phyloP scores from a whole-genome alignment of 345 rosid species.

The sweet orange (Citrus sinensis) region DVS_A1.0 CM039167.1:3331501-3332000 shows the following conservation, averaged over 20 bases:
- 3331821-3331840: background rate
- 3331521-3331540: background rate
- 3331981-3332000: slow-evolving; percentile 75
- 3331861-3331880: slow-evolving; percentile 1
- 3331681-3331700: background rate
- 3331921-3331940: slow-evolving; percentile 77
- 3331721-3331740: background rate
- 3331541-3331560: background rate
- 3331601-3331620: background rate
- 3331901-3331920: slow-evolving; percentile 60
- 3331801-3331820: background rate
- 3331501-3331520: background rate
- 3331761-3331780: background rate
- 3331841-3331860: background rate
- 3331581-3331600: background rate
- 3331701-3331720: too few relatives aligned
- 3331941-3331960: slow-evolving; percentile 87
- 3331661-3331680: background rate
- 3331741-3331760: background rate
- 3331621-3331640: background rate
- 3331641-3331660: background rate
- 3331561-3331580: background rate
- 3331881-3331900: slow-evolving; percentile 3
- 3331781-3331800: background rate
- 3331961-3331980: slow-evolving; percentile 88